Base-by-base conservation (phyloP, 148 eudicot genomes). In the Dysphania ambrosioides region DNA sequence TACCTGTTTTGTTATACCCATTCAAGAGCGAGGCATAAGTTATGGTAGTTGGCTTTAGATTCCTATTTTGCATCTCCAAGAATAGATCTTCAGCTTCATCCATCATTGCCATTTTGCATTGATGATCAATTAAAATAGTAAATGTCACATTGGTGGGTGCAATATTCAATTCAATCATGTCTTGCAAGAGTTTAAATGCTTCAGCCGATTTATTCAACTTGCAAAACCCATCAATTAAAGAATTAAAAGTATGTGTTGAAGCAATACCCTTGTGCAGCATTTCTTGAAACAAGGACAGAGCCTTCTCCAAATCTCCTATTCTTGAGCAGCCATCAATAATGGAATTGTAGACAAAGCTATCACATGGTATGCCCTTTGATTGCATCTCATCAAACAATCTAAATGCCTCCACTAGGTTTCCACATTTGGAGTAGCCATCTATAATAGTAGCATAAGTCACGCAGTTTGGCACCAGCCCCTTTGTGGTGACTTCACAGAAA, bases 371-470 rank as follows among this genome's bases (percentile, higher is more conserved):
- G 21, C 92, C 91, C 70, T 73, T 84, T 10, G 72, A 79, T 68
- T 81, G 70, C 97, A 93, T 93, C 83, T 87, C 89, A 71, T 84
- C 83, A 2, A 88, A 85, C 81, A 93, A 83, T 66, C 53, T 77
- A 73, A 86, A 84, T 72, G 92, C 94, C 63, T 89, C 87, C 26
- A 59, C 75, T 73, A 88, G 64, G 44, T 86, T 79, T 11, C 85
- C 85, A 62, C 82, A 80, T 82, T 91, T 91, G 84, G 91, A 91
- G 75, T 82, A 87, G 31, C 98, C 98, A 81, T 89, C 88, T 63
- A 93, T 89, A 4, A 93, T 80, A 24, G 89, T 88, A 55, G 90
- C 81, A 80, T 91, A 93, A 32, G 98, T 93, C 70, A 89, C 91
- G 31, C 47, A 72, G 82, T 86, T 86, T 23, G 84, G 90, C 58